Evolutionary conservation across 2,329 filamentous ascomycete genomes (phyloP).

Genomic region (Trichoderma harzianum): DNA sequence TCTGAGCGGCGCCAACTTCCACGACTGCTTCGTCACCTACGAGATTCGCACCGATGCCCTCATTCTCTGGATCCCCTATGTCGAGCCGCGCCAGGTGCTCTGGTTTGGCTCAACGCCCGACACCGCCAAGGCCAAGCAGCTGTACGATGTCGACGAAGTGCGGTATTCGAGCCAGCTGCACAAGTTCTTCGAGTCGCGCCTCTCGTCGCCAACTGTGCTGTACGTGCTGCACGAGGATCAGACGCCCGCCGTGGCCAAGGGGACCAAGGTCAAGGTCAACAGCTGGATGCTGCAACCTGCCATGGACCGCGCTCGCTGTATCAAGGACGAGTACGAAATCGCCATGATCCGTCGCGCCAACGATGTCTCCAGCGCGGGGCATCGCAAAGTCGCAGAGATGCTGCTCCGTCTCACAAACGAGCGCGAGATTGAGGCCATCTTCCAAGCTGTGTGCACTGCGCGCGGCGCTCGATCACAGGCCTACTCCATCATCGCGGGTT

Average conservation of each 20-base stretch:
- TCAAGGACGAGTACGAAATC: conserved; percentile 85
- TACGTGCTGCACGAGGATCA: conserved; percentile 50
- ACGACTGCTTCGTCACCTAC: conserved; percentile 55
- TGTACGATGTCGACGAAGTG: conserved; percentile 69
- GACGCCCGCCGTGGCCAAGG: conserved; percentile 22
- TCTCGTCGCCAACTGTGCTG: conserved; percentile 38
- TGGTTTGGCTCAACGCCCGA: conserved; percentile 63
- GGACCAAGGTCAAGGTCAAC: conserved; percentile 38
- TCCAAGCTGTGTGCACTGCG: conserved; percentile 68
- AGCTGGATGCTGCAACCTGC: conserved; percentile 57
- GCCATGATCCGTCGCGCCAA: conserved; percentile 78
- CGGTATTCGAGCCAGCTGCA: conserved; percentile 55
- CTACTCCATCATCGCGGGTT: conserved; percentile 85
- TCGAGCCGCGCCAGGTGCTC: conserved; percentile 58
- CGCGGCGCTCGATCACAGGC: conserved; percentile 73
- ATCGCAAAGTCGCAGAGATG: conserved; percentile 66
- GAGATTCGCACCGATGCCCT: conserved; percentile 59
- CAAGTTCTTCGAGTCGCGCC: conserved; percentile 39
- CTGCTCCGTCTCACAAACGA: conserved; percentile 68
- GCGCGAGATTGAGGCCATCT: conserved; percentile 77
- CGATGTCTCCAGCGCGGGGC: conserved; percentile 72
- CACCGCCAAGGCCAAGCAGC: conserved; percentile 56
- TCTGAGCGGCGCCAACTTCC: conserved; percentile 52
- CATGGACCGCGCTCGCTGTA: conserved; percentile 75
- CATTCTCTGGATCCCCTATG: conserved; percentile 69